phyloP scores from a whole-genome alignment of 306 rosid genomes.

The Luffa acutangula region DNA sequence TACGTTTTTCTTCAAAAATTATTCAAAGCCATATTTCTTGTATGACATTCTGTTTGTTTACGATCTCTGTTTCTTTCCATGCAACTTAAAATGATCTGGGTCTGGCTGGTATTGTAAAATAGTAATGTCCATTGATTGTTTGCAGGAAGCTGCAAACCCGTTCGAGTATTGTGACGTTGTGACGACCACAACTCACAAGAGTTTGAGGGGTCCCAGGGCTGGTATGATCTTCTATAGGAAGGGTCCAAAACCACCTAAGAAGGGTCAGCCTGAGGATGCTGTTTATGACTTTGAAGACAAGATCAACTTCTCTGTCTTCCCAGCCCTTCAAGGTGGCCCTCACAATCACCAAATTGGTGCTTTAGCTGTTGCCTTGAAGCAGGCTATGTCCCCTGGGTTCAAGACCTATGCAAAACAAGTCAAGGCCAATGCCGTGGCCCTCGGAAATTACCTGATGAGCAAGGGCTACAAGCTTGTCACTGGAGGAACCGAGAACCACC shows the following conservation, averaged over 20 bases:
- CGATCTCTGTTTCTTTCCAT: background rate
- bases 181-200: conserved; percentile 91
- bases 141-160: conserved; percentile 76
- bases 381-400: conserved; percentile 60
- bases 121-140: background rate
- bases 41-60: background rate
- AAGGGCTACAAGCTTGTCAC: conserved; percentile 92
- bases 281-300: conserved; percentile 84
- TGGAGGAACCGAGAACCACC: conserved; percentile 93
- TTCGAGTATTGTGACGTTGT: conserved; percentile 83
- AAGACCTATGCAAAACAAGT: conserved; percentile 87
- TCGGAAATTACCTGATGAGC: conserved; percentile 64
- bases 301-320: conserved; percentile 87
- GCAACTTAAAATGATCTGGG: background rate
- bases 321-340: conserved; percentile 96
- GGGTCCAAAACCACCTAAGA: conserved; percentile 92
- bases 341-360: conserved; percentile 98
- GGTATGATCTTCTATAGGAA: conserved; percentile 93
- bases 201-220: conserved; percentile 92
- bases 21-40: background rate
- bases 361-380: conserved; percentile 87
- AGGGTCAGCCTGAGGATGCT: conserved; percentile 85
- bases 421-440: conserved; percentile 88
- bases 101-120: background rate
- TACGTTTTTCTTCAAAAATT: background rate